Conservation (phyloP, 306 rosid species). For the Albizia julibrissin region DNA sequence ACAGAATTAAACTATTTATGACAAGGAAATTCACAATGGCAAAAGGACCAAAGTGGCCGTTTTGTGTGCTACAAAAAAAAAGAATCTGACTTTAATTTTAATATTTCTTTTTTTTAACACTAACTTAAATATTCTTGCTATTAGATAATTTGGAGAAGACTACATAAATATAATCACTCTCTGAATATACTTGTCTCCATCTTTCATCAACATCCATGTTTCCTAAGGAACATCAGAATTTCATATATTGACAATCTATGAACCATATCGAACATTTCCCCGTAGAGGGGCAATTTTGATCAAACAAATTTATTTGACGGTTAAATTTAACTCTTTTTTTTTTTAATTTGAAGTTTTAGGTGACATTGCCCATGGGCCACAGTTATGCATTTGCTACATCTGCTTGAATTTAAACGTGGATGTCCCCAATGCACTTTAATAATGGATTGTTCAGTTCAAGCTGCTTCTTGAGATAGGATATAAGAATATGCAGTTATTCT, state of each 20-base stretch:
- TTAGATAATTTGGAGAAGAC: slow-evolving; percentile 18
- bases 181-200: neutral
- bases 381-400: too few relatives aligned
- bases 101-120: too few relatives aligned
- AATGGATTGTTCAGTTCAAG: too few relatives aligned
- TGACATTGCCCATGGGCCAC: too few relatives aligned
- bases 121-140: slow-evolving; percentile 2
- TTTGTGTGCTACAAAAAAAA: neutral
- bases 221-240: neutral
- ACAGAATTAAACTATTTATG: slow-evolving; percentile 15
- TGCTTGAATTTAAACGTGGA: too few relatives aligned
- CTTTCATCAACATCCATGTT: slow-evolving; percentile 10
- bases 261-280: neutral
- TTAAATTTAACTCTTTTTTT: too few relatives aligned
- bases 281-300: too few relatives aligned
- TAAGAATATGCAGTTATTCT: too few relatives aligned
- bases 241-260: slow-evolving; percentile 2
- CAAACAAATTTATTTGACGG: too few relatives aligned
- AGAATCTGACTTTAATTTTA: neutral
- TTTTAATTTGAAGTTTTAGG: too few relatives aligned
- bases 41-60: slow-evolving; percentile 22
- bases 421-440: too few relatives aligned
- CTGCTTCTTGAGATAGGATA: too few relatives aligned
- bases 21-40: slow-evolving; percentile 14
- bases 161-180: slow-evolving; percentile 6